These are phyloP conservation scores for Rhododendron vialii DNA, from an alignment of 148 eudicot genomes.

Conservation along the genomic window DNA sequence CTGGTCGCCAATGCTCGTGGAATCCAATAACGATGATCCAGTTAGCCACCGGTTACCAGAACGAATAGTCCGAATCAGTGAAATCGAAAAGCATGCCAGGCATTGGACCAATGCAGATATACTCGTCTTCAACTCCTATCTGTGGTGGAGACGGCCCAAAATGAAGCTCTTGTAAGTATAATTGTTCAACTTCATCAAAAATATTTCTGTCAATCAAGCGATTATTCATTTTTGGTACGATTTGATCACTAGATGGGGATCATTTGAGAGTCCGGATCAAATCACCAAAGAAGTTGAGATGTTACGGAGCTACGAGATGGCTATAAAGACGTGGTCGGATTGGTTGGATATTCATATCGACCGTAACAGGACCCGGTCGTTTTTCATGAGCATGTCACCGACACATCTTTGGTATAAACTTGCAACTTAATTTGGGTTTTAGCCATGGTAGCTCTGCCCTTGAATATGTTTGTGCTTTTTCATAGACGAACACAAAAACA, in stretches of 20 bases:
- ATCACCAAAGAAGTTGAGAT: constrained; percentile 60
- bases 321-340: constrained; percentile 72
- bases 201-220: not conserved
- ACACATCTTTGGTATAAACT: constrained; percentile 61
- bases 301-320: constrained; percentile 74
- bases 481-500: not conserved
- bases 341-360: constrained; percentile 77
- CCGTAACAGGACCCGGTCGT: constrained; percentile 46
- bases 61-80: constrained; percentile 57
- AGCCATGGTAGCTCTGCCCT: no score
- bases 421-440: not conserved
- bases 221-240: not conserved
- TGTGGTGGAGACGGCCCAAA: constrained; percentile 79
- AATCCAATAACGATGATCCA: constrained; percentile 84
- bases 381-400: constrained; percentile 77
- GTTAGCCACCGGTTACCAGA: constrained; percentile 51
- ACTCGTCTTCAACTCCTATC: constrained; percentile 70
- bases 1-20: constrained; percentile 88
- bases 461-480: not conserved
- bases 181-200: not conserved
- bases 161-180: constrained; percentile 52
- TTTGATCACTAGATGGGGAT: constrained; percentile 56
- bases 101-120: constrained; percentile 82
- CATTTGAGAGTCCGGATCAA: constrained; percentile 48
- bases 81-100: constrained; percentile 80